Percentiles rank a stretch among this genome's conserved stretches.
phyloP scores from a whole-genome alignment of 495 filamentous ascomycete species.

The Collariella sp. region DNA sequence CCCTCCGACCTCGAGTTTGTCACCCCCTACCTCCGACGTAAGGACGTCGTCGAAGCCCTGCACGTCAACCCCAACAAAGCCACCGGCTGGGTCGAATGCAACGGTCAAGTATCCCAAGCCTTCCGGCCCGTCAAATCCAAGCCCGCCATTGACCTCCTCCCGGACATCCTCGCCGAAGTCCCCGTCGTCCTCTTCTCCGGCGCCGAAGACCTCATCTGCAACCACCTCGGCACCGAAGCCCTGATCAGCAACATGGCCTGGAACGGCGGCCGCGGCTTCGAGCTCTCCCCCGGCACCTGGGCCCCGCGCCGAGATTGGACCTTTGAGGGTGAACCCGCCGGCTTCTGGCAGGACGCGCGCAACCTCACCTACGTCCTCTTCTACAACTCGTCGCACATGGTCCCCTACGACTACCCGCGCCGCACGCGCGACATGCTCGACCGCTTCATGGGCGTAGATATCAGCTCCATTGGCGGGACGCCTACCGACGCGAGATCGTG shows the following conservation, averaged over 20 bases:
- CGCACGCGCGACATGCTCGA: constrained; percentile 93
- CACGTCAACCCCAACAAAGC: constrained; percentile 75
- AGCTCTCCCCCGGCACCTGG: constrained; percentile 80
- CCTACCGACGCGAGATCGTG: constrained; percentile 83
- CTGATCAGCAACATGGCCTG: constrained; percentile 87
- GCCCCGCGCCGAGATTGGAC: constrained; percentile 88
- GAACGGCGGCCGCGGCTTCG: constrained; percentile 85
- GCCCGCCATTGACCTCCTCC: constrained; percentile 67
- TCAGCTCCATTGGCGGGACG: constrained; percentile 75
- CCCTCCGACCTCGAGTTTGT: constrained; percentile 71
- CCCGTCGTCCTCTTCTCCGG: constrained; percentile 84
- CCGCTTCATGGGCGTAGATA: constrained; percentile 90
- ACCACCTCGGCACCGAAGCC: constrained; percentile 88
- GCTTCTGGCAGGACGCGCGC: constrained; percentile 86
- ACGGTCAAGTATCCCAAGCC: constrained; percentile 57
- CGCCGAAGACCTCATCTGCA: constrained; percentile 91
- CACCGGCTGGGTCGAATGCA: constrained; percentile 88
- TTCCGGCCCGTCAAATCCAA: constrained; percentile 61
- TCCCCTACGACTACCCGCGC: constrained; percentile 84
- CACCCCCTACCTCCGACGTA: constrained; percentile 71
- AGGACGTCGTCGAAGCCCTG: constrained; percentile 71
- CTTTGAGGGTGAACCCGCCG: constrained; percentile 83
- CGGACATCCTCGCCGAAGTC: constrained; percentile 64
- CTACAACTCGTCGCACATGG: constrained; percentile 96
- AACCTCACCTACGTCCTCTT: constrained; percentile 94